Conservation (phyloP, 139 green algal species). For the Chlorella sorokiniana region DNA sequence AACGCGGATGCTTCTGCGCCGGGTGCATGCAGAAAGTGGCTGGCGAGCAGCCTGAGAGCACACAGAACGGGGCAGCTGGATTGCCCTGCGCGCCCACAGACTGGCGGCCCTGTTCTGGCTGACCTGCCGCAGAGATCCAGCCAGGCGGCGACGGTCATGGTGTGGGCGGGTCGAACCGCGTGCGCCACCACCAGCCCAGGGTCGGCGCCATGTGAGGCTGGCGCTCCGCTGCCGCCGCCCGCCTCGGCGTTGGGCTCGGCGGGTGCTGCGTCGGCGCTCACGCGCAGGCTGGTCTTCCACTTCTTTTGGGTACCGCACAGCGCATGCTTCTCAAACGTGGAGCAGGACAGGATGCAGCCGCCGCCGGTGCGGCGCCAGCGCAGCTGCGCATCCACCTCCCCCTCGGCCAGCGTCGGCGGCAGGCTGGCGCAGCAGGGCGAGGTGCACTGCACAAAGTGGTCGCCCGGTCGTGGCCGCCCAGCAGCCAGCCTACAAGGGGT, state of each 20-base stretch:
- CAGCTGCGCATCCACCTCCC: neutral
- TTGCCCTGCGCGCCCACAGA: neutral
- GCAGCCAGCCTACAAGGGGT: neutral
- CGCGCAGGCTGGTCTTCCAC: neutral
- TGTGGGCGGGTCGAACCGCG: no score
- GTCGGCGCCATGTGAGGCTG: no score
- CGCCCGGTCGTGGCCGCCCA: neutral
- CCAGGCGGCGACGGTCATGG: neutral
- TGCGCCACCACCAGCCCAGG: no score
- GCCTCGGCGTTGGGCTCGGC: no score
- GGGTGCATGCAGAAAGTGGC: neutral
- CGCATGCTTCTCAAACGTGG: conserved; percentile 7
- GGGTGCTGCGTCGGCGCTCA: neutral
- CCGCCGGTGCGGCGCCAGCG: neutral
- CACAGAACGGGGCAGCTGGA: neutral
- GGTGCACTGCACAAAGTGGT: conserved; percentile 1
- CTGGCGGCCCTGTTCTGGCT: neutral
- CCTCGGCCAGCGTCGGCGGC: neutral
- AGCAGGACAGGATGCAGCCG: neutral
- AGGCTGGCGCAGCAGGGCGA: neutral
- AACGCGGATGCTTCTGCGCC: no score
- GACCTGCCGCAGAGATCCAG: neutral
- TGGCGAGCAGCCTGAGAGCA: neutral
- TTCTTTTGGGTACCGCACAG: neutral
- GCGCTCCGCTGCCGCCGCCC: no score